Evolutionary conservation across 345 rosid genomes (phyloP), one percentile per base, ranked within the genome.

Genomic region (Aquilaria sinensis): DNA sequence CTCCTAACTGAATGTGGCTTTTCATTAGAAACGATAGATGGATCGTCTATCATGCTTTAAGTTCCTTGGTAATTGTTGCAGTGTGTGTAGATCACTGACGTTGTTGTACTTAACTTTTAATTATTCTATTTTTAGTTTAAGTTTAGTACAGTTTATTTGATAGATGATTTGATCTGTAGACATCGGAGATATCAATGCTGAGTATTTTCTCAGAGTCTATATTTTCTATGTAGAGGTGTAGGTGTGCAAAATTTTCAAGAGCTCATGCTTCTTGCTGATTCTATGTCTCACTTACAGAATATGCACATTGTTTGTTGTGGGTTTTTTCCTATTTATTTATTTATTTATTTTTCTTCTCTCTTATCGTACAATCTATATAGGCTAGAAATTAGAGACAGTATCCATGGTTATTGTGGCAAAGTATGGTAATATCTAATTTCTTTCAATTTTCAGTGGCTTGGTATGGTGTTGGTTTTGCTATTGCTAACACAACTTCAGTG

Each of bases 181-280:
- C 75, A 56, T 68, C 87, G 29, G 83, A 80, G 69, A 75, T 83
- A 58, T 63, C 78, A 9, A 75, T 83, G 83, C 88, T 83, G 9
- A 61, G 76, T 31, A 56, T 80, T 58, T 61, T 83, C 65, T 71
- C 85, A 7, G 79, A 78, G 41, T 74, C 88, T 51, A 10, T 83
- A 55, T 83, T 83, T 67, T 63, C 78, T 48, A 83, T 84, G 2
- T 77, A 78, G 68, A 67, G 66, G 4, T 70, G 72, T 33, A 65
- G 71, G 47, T 32, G 70, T 9, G 50, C 62, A 33, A 70, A 50
- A 13, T 78, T 83, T 68, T 16, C 32, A 63, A 71, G 50, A 65
- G 74, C 57, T 51, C 65, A 15, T 61, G 67, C 52, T 41, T 74
- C 46, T 70, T 83, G 76, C 52, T 63, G 51, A 33, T 76, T 10